A percentile compares a stretch with the other conserved stretches of the same genome.
These are phyloP conservation scores for Fusarium sarcochroum DNA, from an alignment of 2,329 filamentous ascomycete species.

Conservation along the genomic window DNA sequence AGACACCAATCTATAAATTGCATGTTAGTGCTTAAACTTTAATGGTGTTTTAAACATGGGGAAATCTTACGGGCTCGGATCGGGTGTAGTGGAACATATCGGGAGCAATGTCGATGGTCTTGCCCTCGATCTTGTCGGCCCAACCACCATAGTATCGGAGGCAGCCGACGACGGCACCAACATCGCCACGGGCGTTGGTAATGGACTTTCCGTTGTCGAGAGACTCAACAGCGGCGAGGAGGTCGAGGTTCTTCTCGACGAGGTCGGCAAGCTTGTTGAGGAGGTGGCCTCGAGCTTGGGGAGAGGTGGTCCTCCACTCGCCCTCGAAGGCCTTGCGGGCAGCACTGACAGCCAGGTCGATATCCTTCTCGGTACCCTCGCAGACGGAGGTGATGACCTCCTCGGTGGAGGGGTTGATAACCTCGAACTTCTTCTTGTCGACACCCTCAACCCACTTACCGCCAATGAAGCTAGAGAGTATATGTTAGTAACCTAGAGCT, in stretches of 20 bases:
- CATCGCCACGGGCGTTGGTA: slow-evolving; percentile 81
- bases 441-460: slow-evolving; percentile 86
- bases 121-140: slow-evolving; percentile 92
- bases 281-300: slow-evolving; percentile 77
- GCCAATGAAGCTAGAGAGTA: slow-evolving; percentile 81
- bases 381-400: slow-evolving; percentile 85
- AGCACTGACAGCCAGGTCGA: slow-evolving; percentile 83
- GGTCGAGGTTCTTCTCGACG: slow-evolving; percentile 81
- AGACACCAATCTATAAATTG: slow-evolving; percentile 72
- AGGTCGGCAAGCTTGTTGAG: slow-evolving; percentile 85
- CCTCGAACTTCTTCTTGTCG: slow-evolving; percentile 92
- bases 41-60: not conserved
- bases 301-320: slow-evolving; percentile 76
- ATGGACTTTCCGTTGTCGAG: slow-evolving; percentile 91
- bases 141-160: slow-evolving; percentile 84
- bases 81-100: slow-evolving; percentile 87
- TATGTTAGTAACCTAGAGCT: slow-evolving; percentile 39
- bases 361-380: slow-evolving; percentile 91
- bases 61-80: slow-evolving; percentile 75
- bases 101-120: slow-evolving; percentile 83
- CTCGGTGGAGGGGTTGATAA: slow-evolving; percentile 89
- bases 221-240: slow-evolving; percentile 85
- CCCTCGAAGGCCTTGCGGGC: slow-evolving; percentile 89
- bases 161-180: slow-evolving; percentile 75
- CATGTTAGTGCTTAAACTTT: slow-evolving; percentile 26